Evolutionary conservation across 768 basidiomycete genomes (phyloP).

Genomic region (Russula virescens): DNA sequence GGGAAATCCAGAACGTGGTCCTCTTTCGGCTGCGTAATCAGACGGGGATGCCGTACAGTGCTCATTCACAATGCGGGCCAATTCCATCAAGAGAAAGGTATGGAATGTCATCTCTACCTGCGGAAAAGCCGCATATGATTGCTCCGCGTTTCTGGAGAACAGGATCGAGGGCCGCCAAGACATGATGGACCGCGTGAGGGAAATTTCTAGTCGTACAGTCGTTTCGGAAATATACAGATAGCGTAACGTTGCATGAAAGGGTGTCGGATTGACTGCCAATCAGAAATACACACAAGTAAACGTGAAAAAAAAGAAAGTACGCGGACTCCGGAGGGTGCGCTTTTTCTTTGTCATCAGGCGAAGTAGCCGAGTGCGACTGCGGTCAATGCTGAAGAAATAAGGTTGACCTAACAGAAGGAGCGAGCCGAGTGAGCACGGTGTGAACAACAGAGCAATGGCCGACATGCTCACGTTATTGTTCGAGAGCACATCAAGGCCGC

Average conservation of each 20-base stretch:
- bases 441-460: background rate
- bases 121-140: background rate
- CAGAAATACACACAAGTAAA: too few species aligned
- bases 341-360: slow-evolving; percentile 5
- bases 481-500: slow-evolving; percentile 64
- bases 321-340: background rate
- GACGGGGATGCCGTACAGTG: too few species aligned
- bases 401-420: slow-evolving; percentile 18
- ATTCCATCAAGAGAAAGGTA: too few species aligned
- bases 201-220: slow-evolving; percentile 9
- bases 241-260: slow-evolving; percentile 1
- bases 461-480: slow-evolving; percentile 67
- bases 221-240: slow-evolving; percentile 9
- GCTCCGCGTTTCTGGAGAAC: background rate
- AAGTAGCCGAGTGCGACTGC: slow-evolving; percentile 23
- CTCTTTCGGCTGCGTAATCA: too few species aligned
- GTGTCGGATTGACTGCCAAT: background rate
- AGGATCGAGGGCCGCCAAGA: background rate
- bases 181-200: background rate
- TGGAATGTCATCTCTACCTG: background rate
- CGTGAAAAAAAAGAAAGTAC: background rate
- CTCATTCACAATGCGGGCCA: too few species aligned
- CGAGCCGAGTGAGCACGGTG: background rate
- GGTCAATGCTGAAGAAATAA: slow-evolving; percentile 23
- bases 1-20: too few species aligned